A percentile compares a stretch with the other conserved stretches of the same genome.
Evolutionary conservation across 108 stramenopile genomes (phyloP).

Genomic region (Schizochytrium sp.): DNA sequence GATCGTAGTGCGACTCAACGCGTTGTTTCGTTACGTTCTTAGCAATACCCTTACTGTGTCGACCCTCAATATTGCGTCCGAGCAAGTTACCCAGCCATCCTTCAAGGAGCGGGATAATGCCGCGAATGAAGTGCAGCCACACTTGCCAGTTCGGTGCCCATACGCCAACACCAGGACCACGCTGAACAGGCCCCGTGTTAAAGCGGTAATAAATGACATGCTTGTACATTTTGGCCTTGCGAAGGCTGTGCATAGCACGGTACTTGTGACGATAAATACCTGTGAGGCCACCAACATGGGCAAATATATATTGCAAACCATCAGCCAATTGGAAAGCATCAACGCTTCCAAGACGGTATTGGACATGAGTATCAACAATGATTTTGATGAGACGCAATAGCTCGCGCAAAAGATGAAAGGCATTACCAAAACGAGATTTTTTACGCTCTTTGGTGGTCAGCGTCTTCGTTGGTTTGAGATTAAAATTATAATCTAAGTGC

Average conservation of each 20-base stretch:
- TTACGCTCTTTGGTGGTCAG: constrained; percentile 99
- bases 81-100: constrained; percentile 98
- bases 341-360: constrained; percentile 97
- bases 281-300: constrained; percentile 99
- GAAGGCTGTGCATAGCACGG: constrained; percentile 97
- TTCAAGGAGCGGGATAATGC: constrained; percentile 94
- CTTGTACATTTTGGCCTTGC: constrained; percentile 99
- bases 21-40: constrained; percentile 99
- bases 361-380: constrained; percentile 97
- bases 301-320: constrained; percentile 98
- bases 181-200: constrained; percentile 99
- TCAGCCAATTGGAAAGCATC: constrained; percentile 99
- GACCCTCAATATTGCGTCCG: constrained; percentile 96
- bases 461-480: constrained; percentile 99
- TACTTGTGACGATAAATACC: constrained; percentile 99
- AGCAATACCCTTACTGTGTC: constrained; percentile 94
- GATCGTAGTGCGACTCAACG: constrained; percentile 98
- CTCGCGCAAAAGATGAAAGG: constrained; percentile 98
- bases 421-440: constrained; percentile 89
- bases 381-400: constrained; percentile 98
- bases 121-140: constrained; percentile 98
- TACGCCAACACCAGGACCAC: constrained; percentile 98
- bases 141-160: constrained; percentile 99
- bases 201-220: constrained; percentile 99
- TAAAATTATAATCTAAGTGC: constrained; percentile 99